phyloP scores from a whole-genome alignment of 2,329 filamentous ascomycete species.

The Capronia coronata region DNA sequence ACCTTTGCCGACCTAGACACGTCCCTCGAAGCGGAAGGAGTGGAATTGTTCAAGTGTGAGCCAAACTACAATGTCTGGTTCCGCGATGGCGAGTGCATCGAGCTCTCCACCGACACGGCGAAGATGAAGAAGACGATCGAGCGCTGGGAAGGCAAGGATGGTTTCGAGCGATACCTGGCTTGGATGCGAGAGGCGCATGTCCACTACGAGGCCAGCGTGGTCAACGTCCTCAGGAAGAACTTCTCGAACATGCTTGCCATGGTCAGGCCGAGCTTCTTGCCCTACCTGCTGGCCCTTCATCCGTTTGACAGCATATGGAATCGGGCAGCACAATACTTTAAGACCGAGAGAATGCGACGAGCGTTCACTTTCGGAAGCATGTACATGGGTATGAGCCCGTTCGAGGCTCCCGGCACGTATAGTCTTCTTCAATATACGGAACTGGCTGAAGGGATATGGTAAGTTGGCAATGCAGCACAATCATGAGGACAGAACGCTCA shows the following conservation, averaged over 20 bases:
- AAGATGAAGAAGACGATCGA: slow-evolving; percentile 66
- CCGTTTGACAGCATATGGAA: slow-evolving; percentile 66
- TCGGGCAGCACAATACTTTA: slow-evolving; percentile 61
- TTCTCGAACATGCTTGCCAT: slow-evolving; percentile 57
- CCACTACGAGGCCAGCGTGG: slow-evolving; percentile 63
- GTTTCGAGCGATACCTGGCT: slow-evolving; percentile 61
- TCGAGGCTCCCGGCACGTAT: slow-evolving; percentile 69
- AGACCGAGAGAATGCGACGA: slow-evolving; percentile 59
- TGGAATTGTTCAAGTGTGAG: slow-evolving; percentile 63
- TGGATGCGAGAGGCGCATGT: slow-evolving; percentile 62
- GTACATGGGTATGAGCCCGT: slow-evolving; percentile 78
- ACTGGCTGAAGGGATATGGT: slow-evolving; percentile 69
- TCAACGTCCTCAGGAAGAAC: slow-evolving; percentile 61
- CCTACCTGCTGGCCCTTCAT: slow-evolving; percentile 56
- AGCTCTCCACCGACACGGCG: slow-evolving; percentile 61
- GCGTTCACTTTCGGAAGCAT: slow-evolving; percentile 74
- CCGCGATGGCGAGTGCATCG: slow-evolving; percentile 58
- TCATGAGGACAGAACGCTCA: background rate
- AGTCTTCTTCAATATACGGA: slow-evolving; percentile 69
- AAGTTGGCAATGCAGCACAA: slow-evolving; percentile 33
- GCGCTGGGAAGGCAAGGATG: slow-evolving; percentile 64
- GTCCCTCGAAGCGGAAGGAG: slow-evolving; percentile 57
- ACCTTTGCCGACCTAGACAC: slow-evolving; percentile 64
- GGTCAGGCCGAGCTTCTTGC: slow-evolving; percentile 52
- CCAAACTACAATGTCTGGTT: slow-evolving; percentile 73